Evolutionary conservation across 345 rosid genomes (phyloP), one percentile per base, ranked within the genome.

Genomic region (Cochlearia excelsa): DNA sequence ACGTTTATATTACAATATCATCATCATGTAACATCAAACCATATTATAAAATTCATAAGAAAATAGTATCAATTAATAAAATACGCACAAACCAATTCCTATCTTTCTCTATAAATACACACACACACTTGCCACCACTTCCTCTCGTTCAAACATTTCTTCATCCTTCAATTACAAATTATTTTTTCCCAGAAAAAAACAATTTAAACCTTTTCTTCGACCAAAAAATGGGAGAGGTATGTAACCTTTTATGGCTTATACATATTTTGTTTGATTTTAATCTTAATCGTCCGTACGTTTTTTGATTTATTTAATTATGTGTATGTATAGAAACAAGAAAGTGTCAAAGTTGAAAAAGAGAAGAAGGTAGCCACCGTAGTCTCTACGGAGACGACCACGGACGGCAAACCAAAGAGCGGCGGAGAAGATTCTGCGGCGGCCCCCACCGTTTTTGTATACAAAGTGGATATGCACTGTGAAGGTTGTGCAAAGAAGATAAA

Each of bases 401-500:
- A 64, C 52, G 77, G 37, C 39, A 76, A 69, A n/a, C 75, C 80
- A 60, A 67, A 63, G 46, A 88, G 72, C 45, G 83, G 67, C 38
- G 86, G 73, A 11, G 70, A 46, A 2, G 63, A 49, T 44, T 38
- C 58, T 0, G 31, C 30, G 6, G 50, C 57, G 9, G 84, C 84
- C 4, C 65, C 74, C 23, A 26, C 63, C 9, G 58, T 63, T 26
- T 65, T 66, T 60, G 83, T 88, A 42, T 78, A 79, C 78, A 93
- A 82, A 78, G 55, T 70, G 50, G 88, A 87, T 55, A 72, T 93
- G 82, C 97, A 87, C 80, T 93, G 99, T 37, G 84, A 81, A 51
- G 97, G 94, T 7, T 93, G 99, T 63, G 91, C 92, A 27, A 87
- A 84, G 81, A 86, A 79, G 66, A 70, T 92, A 57, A 69, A 55